Percentiles rank a stretch among this genome's conserved stretches.
phyloP scores from a whole-genome alignment of 352 stramenopile genomes.

The Phytophthora boehmeriae region DNA sequence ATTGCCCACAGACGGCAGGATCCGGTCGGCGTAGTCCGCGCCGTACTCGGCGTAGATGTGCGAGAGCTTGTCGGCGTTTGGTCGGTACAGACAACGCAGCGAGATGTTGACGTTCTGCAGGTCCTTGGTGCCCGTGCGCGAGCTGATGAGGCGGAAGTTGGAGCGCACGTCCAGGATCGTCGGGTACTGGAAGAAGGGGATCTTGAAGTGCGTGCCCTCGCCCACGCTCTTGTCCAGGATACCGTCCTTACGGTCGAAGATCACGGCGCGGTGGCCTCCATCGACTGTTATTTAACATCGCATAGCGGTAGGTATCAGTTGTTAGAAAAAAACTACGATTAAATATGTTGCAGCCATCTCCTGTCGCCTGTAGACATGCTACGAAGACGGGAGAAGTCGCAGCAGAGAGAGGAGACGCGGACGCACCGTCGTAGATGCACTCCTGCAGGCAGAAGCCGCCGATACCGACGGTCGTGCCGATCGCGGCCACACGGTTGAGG shows the following conservation, averaged over 20 bases:
- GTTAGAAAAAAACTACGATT: no score
- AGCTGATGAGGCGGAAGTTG: constrained; percentile 97
- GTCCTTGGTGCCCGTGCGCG: constrained; percentile 98
- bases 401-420: constrained; percentile 8
- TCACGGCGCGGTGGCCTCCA: constrained; percentile 97
- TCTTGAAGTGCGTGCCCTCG: constrained; percentile 99
- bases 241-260: constrained; percentile 99
- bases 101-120: constrained; percentile 99
- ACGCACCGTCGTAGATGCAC: constrained; percentile 87
- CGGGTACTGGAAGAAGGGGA: constrained; percentile 98
- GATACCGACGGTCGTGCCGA: constrained; percentile 66
- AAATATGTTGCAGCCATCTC: no score
- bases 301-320: constrained; percentile 13
- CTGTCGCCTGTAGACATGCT: constrained; percentile 10
- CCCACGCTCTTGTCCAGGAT: constrained; percentile 95
- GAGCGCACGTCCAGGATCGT: constrained; percentile 99
- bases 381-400: not conserved
- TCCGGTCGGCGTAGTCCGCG: constrained; percentile 98
- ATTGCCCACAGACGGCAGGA: constrained; percentile 99
- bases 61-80: constrained; percentile 94
- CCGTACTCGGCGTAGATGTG: constrained; percentile 98
- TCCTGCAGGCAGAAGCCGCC: constrained; percentile 74
- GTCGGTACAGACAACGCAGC: constrained; percentile 95
- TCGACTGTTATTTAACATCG: constrained; percentile 94
- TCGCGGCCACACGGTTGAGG: constrained; percentile 69